These are phyloP conservation scores for Chlamydomonas sp. DNA, from an alignment of 139 green algal species.

Conservation along the genomic window DNA sequence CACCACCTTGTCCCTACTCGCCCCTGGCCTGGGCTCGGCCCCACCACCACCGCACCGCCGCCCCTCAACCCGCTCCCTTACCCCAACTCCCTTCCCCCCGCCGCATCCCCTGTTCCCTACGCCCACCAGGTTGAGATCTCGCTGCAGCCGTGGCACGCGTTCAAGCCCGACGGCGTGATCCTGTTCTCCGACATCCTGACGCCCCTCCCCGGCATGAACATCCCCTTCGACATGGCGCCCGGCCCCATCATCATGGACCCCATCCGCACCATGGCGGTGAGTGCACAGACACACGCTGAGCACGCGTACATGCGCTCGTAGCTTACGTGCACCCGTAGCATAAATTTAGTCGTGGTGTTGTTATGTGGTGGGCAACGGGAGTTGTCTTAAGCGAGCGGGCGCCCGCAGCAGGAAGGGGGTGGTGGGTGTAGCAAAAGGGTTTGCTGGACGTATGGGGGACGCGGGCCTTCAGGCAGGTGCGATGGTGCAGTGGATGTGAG, in stretches of 20 bases:
- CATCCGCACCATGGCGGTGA: constrained; percentile 89
- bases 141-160: constrained; percentile 93
- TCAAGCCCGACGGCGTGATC: constrained; percentile 95
- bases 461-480: too few relatives aligned
- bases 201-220: constrained; percentile 93
- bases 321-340: neutral
- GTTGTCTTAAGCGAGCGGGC: too few relatives aligned
- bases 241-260: constrained; percentile 91
- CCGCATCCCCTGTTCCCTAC: too few relatives aligned
- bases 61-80: neutral
- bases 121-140: constrained; percentile 83
- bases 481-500: too few relatives aligned
- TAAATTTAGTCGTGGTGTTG: neutral
- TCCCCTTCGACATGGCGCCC: constrained; percentile 91
- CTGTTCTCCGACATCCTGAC: constrained; percentile 98
- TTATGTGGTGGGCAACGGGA: too few relatives aligned
- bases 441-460: neutral
- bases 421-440: neutral
- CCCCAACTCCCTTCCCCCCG: neutral
- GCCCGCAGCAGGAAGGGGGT: neutral
- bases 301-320: too few relatives aligned
- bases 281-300: neutral
- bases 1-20: too few relatives aligned
- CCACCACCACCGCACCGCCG: neutral
- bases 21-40: neutral